Base-by-base conservation (phyloP, 2,329 filamentous ascomycete species). In the Pyricularia grisea region DNA sequence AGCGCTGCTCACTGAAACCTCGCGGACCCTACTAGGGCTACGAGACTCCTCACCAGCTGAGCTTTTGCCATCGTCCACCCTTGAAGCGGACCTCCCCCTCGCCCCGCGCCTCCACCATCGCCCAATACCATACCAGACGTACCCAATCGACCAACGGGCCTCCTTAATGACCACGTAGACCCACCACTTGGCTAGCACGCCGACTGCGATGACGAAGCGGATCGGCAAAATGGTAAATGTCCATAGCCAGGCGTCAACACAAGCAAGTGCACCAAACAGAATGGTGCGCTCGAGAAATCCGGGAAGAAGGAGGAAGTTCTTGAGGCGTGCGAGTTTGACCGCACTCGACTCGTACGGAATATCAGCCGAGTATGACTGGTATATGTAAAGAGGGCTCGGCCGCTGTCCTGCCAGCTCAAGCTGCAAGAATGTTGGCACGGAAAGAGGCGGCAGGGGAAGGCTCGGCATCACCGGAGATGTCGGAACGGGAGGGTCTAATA, bases 141-240 rank as follows among this genome's bases (percentile, higher is more conserved):
- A 97, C 0, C 84, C 87, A 3, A 87, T 84, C 3, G 97, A 79
- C 80, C 90, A 95, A 3, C 83, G 84, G 1, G 84, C 82, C 77
- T 98, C 94, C 72, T 90, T 91, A 4, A 83, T 83, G 1, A 94
- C 73, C 27, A 93, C 87, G 42, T 90, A 87, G 2, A 79, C 84
- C 92, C 92, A 97, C 85, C 94, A 98, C 70, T 87, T 85, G 11
- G 88, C 78, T 30, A 99, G 80, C 2, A 98, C 88, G 25, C 87
- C 88, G 0, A 94, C 74, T 0, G 95, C 94, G 70, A 94, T 91
- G 68, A 91, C 78, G 74, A 99, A 98, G 2, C 95, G 87, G 70
- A 99, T 85, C 0, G 95, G 95, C 0, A 99, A 82, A 64, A 99
- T 97, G 0, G 95, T 99, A 74, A 99, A 96, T 0, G 93, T 96